Evolutionary conservation across 768 basidiomycete species (phyloP).

Genomic region (Lactifluus rugatus): DNA sequence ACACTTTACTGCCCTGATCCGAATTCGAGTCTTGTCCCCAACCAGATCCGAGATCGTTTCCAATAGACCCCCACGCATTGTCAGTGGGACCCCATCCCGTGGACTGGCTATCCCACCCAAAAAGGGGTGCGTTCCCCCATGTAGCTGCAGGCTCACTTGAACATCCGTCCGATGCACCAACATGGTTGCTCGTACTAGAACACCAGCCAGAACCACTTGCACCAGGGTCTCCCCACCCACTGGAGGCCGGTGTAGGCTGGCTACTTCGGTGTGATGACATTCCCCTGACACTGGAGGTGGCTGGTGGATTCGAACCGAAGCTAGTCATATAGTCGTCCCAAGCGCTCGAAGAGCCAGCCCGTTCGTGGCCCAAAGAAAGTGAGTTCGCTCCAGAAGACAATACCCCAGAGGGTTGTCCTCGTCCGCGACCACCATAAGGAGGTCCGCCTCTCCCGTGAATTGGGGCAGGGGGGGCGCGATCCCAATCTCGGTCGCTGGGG

Average conservation of each 20-base stretch:
- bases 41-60: background rate
- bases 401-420: background rate
- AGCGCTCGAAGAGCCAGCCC: background rate
- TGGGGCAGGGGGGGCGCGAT: background rate
- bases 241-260: background rate
- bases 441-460: background rate
- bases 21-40: constrained; percentile 4
- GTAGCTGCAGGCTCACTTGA: background rate
- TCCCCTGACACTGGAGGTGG: background rate
- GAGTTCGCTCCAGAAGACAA: background rate
- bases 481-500: constrained; percentile 12
- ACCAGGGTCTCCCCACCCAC: constrained; percentile 6
- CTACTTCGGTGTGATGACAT: background rate
- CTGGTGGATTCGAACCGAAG: background rate
- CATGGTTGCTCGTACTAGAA: background rate
- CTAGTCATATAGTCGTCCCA: constrained; percentile 9
- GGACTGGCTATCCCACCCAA: background rate
- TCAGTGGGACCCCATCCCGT: constrained; percentile 1
- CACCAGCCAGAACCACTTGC: constrained; percentile 7
- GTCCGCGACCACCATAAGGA: background rate
- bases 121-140: background rate
- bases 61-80: background rate
- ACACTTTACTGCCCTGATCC: background rate
- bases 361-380: background rate
- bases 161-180: background rate